Conservation (phyloP, 1,284 basidiomycete species). For the Xerocomus nothofagi region DNA sequence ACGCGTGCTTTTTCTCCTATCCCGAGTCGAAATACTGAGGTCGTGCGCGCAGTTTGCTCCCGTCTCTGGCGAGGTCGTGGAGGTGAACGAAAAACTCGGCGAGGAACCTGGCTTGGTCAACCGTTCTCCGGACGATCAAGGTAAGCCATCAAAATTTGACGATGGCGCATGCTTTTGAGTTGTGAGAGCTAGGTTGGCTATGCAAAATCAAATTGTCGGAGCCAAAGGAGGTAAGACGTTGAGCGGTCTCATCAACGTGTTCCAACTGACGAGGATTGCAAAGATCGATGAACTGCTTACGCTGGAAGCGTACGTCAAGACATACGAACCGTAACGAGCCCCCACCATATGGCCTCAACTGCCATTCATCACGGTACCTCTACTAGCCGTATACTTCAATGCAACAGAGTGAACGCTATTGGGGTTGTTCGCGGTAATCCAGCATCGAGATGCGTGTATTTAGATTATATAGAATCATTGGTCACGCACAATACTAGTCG, state of each 20-base stretch:
- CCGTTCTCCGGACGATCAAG: constrained; percentile 84
- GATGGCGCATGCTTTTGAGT: not conserved
- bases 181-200: constrained; percentile 75
- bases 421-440: not conserved
- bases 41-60: constrained; percentile 75
- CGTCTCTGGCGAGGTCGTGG: constrained; percentile 80
- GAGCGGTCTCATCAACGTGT: constrained; percentile 33
- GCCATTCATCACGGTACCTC: constrained; percentile 20
- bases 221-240: constrained; percentile 64
- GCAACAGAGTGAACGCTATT: not conserved
- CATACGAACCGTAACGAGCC: constrained; percentile 51
- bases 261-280: not conserved
- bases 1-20: constrained; percentile 32
- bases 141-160: constrained; percentile 46
- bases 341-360: constrained; percentile 35
- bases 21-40: constrained; percentile 9
- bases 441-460: constrained; percentile 8
- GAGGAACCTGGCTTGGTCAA: constrained; percentile 83
- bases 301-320: constrained; percentile 77
- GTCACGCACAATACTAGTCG: not conserved
- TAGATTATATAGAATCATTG: constrained; percentile 11
- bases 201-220: constrained; percentile 89
- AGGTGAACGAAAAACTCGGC: constrained; percentile 76
- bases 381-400: constrained; percentile 4
- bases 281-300: constrained; percentile 78